Percentiles rank a stretch among this genome's conserved stretches.
Evolutionary conservation across 1,139 yeast species (phyloP).

Genomic region (Scheffersomyces insectosa): DNA sequence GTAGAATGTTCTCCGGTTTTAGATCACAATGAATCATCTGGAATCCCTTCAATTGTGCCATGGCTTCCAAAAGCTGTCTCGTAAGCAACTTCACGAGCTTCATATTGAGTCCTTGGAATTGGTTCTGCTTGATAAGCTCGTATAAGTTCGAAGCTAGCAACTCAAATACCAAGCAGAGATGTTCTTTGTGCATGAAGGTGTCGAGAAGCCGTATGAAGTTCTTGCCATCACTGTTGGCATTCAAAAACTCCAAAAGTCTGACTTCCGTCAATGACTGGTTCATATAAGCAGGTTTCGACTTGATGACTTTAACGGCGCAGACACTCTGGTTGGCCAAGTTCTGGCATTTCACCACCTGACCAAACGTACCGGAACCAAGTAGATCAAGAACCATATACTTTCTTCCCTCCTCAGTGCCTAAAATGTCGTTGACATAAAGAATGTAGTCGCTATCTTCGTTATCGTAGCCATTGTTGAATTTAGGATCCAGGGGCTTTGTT

Average conservation of each 20-base stretch:
- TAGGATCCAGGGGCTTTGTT: conserved; percentile 90
- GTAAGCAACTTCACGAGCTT: conserved; percentile 77
- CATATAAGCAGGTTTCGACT: conserved; percentile 87
- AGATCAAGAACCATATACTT: conserved; percentile 87
- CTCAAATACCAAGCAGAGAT: conserved; percentile 90
- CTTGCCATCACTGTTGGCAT: conserved; percentile 71
- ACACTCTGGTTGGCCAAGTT: conserved; percentile 84
- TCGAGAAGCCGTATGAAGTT: conserved; percentile 80
- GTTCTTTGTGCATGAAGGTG: conserved; percentile 90
- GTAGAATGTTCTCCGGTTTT: conserved; percentile 90
- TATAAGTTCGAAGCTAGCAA: conserved; percentile 83
- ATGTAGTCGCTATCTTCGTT: conserved; percentile 90
- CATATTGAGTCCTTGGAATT: conserved; percentile 86
- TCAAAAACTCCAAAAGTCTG: conserved; percentile 76
- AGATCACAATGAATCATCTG: conserved; percentile 93
- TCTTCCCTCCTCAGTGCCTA: conserved; percentile 86
- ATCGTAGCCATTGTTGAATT: conserved; percentile 79
- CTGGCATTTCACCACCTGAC: conserved; percentile 97
- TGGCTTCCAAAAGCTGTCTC: conserved; percentile 76
- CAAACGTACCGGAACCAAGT: conserved; percentile 96
- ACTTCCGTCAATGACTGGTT: conserved; percentile 94
- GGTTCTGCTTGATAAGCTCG: conserved; percentile 89
- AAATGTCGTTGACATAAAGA: conserved; percentile 86
- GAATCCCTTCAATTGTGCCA: conserved; percentile 76
- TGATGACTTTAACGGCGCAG: conserved; percentile 92